These are phyloP conservation scores for Penicillium arizonense DNA, from an alignment of 495 filamentous ascomycete species.

Conservation along the genomic window DNA sequence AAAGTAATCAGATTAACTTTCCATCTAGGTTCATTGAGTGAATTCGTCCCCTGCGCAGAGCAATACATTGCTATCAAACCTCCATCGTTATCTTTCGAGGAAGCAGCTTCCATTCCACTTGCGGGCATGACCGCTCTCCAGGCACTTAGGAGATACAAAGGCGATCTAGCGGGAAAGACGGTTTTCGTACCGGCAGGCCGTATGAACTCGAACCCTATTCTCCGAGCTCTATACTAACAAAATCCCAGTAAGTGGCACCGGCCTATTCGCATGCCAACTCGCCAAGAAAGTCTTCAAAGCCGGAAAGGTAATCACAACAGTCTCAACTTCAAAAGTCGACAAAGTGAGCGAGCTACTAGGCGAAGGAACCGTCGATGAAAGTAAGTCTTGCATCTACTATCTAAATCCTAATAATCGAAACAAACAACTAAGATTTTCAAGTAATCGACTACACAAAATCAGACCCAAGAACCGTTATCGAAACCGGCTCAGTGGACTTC, in stretches of 20 bases:
- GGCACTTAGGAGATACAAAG: conserved; percentile 36
- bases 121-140: conserved; percentile 41
- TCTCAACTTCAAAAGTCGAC: conserved; percentile 49
- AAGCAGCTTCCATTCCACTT: conserved; percentile 39
- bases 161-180: conserved; percentile 47
- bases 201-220: conserved; percentile 2
- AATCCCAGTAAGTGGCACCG: conserved; percentile 45
- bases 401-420: conserved; percentile 4
- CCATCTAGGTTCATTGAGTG: conserved; percentile 17
- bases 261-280: conserved; percentile 45
- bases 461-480: conserved; percentile 37
- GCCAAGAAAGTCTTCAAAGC: conserved; percentile 52
- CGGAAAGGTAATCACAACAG: conserved; percentile 47
- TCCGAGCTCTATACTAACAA: neutral
- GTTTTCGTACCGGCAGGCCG: conserved; percentile 48
- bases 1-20: neutral
- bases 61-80: conserved; percentile 37
- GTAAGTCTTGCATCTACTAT: conserved; percentile 20
- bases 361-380: conserved; percentile 24
- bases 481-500: conserved; percentile 47
- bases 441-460: conserved; percentile 50
- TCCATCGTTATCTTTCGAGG: conserved; percentile 27
- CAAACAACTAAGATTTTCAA: conserved; percentile 18
- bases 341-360: conserved; percentile 40
- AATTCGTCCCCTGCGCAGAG: conserved; percentile 40